Percentiles rank a stretch among this genome's conserved stretches.
phyloP scores from a whole-genome alignment of 2,329 filamentous ascomycete genomes.

The Phaeophleospora eucalypticola region DNA sequence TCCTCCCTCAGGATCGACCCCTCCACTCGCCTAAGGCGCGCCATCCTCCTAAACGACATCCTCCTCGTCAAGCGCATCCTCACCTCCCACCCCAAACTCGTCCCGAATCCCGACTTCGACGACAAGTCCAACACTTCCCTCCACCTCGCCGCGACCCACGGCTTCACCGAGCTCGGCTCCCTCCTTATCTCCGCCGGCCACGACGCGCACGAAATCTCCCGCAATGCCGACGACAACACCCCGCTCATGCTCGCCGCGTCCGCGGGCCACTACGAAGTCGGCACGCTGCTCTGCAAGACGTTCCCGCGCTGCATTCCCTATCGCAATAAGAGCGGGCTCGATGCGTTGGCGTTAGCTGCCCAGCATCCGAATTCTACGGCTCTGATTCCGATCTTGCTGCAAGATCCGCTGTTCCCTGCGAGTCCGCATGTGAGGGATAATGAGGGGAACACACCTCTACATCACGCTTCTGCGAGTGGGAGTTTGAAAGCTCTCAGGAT shows the following conservation, averaged over 20 bases:
- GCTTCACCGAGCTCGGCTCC: constrained; percentile 62
- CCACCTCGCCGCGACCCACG: constrained; percentile 72
- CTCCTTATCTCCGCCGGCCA: constrained; percentile 71
- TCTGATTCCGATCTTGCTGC: constrained; percentile 41
- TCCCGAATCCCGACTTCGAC: constrained; percentile 75
- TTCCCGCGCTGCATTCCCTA: constrained; percentile 62
- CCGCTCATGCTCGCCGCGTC: constrained; percentile 74
- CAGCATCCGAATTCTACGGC: constrained; percentile 35
- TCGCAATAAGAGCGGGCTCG: constrained; percentile 63
- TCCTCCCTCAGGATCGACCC: constrained; percentile 67
- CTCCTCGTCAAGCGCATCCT: constrained; percentile 74
- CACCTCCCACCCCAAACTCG: constrained; percentile 62
- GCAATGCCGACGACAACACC: constrained; percentile 77
- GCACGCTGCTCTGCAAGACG: constrained; percentile 63
- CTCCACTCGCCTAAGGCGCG: constrained; percentile 71
- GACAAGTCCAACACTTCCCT: constrained; percentile 78
- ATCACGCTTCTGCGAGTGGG: constrained; percentile 79
- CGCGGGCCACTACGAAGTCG: constrained; percentile 67
- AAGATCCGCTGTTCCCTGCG: constrained; percentile 32
- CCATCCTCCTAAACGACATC: constrained; percentile 71
- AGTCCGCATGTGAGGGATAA: constrained; percentile 47
- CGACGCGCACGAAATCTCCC: constrained; percentile 66
- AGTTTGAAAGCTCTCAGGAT: constrained; percentile 73
- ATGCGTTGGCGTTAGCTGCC: constrained; percentile 52
- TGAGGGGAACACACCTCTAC: constrained; percentile 79